These are phyloP conservation scores for Geotrichum histeridarum DNA, from an alignment of 1,139 yeast species.

Conservation along the genomic window DNA sequence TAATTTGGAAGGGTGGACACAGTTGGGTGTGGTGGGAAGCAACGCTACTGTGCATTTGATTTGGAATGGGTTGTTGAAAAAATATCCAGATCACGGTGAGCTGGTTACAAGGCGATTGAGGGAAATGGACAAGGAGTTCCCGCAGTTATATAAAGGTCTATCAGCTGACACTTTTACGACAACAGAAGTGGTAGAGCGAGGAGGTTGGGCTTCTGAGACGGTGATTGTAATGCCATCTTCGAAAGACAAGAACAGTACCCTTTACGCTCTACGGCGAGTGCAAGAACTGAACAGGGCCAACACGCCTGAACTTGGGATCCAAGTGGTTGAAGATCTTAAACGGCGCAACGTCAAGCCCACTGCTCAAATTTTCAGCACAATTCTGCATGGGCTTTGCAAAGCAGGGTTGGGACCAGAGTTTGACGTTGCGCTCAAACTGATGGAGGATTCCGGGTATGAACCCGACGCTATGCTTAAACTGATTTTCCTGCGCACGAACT, in stretches of 20 bases:
- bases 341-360: slow-evolving; percentile 12
- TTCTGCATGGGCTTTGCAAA: slow-evolving; percentile 16
- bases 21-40: slow-evolving; percentile 13
- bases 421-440: slow-evolving; percentile 12
- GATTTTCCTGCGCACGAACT: slow-evolving; percentile 14
- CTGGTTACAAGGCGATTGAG: slow-evolving; percentile 1
- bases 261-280: slow-evolving; percentile 13
- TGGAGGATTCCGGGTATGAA: slow-evolving; percentile 17
- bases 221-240: slow-evolving; percentile 9
- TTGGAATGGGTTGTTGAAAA: slow-evolving; percentile 14
- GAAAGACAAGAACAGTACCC: not conserved
- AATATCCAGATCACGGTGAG: slow-evolving; percentile 11
- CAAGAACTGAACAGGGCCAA: slow-evolving; percentile 6
- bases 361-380: slow-evolving; percentile 8
- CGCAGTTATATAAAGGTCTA: slow-evolving; percentile 8
- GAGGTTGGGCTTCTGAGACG: not conserved
- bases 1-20: slow-evolving; percentile 14
- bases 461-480: slow-evolving; percentile 10
- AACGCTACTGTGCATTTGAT: slow-evolving; percentile 18
- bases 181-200: not conserved
- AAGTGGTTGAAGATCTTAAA: slow-evolving; percentile 7
- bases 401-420: slow-evolving; percentile 9
- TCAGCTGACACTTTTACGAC: slow-evolving; percentile 8
- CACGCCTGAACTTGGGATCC: slow-evolving; percentile 1
- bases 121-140: slow-evolving; percentile 7